phyloP scores from a whole-genome alignment of 1,284 basidiomycete species.

The Exobasidium rhododendri region DNA sequence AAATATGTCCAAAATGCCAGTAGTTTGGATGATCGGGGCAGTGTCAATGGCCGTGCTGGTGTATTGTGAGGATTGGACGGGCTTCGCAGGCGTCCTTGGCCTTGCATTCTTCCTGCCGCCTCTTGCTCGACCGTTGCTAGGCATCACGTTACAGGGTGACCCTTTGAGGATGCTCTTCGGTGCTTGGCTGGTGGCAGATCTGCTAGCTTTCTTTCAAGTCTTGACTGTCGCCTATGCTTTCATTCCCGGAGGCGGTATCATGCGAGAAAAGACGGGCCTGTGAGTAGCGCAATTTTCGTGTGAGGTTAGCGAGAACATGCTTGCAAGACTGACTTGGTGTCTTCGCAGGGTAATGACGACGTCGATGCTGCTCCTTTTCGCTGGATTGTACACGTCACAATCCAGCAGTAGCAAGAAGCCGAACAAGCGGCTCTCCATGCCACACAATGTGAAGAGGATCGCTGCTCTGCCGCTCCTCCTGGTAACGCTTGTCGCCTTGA shows the following conservation, averaged over 20 bases:
- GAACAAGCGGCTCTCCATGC: no score
- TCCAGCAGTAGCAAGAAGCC: no score
- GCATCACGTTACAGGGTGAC: conserved; percentile 34
- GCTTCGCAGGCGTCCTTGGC: conserved; percentile 70
- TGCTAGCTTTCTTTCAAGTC: conserved; percentile 45
- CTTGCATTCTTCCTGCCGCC: conserved; percentile 64
- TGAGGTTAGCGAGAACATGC: not conserved
- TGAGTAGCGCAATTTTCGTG: conserved; percentile 10
- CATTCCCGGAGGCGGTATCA: conserved; percentile 74
- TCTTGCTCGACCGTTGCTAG: conserved; percentile 28
- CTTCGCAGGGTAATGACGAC: no score
- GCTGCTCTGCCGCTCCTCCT: not conserved
- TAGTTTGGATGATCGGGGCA: conserved; percentile 1
- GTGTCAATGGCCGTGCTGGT: conserved; percentile 16
- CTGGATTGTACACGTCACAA: conserved; percentile 26
- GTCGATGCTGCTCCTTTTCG: no score
- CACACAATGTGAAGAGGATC: not conserved
- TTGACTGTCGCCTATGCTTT: conserved; percentile 92
- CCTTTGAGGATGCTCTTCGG: conserved; percentile 38
- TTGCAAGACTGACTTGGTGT: no score
- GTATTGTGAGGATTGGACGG: conserved; percentile 65
- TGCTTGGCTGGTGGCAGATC: conserved; percentile 37
- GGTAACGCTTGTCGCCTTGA: not conserved
- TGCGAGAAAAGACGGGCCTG: conserved; percentile 74
- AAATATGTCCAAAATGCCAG: not conserved